phyloP scores from a whole-genome alignment of 208 protist species.

The Naegleria gruberi region DNA sequence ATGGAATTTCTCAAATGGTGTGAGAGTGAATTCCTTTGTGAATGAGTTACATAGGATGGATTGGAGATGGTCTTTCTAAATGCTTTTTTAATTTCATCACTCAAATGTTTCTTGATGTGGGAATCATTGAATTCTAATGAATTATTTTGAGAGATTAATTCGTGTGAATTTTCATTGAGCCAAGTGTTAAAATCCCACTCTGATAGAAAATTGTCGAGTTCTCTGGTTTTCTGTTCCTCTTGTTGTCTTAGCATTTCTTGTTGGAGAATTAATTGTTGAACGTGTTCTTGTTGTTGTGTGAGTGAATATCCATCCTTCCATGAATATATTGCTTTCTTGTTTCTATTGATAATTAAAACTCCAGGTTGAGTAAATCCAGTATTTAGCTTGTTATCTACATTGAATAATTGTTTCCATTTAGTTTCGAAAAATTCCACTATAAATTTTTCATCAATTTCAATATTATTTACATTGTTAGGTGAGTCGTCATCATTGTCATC shows the following conservation, averaged over 20 bases:
- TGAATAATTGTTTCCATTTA: background rate
- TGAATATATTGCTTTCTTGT: background rate
- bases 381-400: background rate
- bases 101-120: background rate
- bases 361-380: background rate
- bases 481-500: background rate
- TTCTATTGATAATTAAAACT: background rate
- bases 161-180: background rate
- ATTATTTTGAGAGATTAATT: background rate
- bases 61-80: background rate
- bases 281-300: background rate
- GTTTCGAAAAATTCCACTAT: background rate
- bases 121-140: background rate
- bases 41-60: background rate
- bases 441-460: background rate
- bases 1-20: background rate
- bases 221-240: background rate
- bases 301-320: background rate
- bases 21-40: background rate
- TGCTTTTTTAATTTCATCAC: background rate
- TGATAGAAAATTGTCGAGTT: background rate
- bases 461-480: too few species aligned
- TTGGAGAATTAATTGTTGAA: background rate
- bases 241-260: background rate
- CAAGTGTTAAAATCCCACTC: background rate